Evolutionary conservation across 2,329 filamentous ascomycete genomes (phyloP).

Genomic region (Apiospora koreana): DNA sequence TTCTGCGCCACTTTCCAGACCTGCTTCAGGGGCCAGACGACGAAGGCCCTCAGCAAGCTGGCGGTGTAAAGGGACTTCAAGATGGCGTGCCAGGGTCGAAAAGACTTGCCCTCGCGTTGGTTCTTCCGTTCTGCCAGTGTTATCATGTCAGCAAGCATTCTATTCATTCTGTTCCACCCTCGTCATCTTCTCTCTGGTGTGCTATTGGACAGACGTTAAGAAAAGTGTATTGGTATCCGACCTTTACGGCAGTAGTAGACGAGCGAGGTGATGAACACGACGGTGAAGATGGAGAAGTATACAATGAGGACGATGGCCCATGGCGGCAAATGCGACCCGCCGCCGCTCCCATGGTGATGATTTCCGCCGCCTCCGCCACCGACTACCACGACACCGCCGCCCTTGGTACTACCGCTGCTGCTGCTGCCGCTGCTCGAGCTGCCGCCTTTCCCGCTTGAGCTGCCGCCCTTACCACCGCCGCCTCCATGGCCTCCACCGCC

Average conservation of each 20-base stretch:
- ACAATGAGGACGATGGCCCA: slow-evolving; percentile 15
- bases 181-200: not conserved
- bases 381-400: not conserved
- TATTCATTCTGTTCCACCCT: not conserved
- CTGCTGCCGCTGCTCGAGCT: not conserved
- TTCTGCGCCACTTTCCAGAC: not conserved
- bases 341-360: not conserved
- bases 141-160: not conserved
- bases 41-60: slow-evolving; percentile 18
- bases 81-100: slow-evolving; percentile 16
- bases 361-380: not conserved
- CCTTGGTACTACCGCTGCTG: not conserved
- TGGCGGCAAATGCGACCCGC: slow-evolving; percentile 10
- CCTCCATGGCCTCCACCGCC: not conserved
- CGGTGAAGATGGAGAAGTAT: not conserved
- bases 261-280: slow-evolving; percentile 5
- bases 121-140: slow-evolving; percentile 15
- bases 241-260: slow-evolving; percentile 10
- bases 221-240: not conserved
- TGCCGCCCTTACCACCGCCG: not conserved
- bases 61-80: slow-evolving; percentile 22
- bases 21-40: slow-evolving; percentile 19
- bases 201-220: not conserved
- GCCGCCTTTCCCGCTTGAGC: not conserved
- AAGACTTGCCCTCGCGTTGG: slow-evolving; percentile 9